Base-by-base conservation (phyloP, 371 early-diverging fungal genomes). In the Apophysomyces sp. region DNA sequence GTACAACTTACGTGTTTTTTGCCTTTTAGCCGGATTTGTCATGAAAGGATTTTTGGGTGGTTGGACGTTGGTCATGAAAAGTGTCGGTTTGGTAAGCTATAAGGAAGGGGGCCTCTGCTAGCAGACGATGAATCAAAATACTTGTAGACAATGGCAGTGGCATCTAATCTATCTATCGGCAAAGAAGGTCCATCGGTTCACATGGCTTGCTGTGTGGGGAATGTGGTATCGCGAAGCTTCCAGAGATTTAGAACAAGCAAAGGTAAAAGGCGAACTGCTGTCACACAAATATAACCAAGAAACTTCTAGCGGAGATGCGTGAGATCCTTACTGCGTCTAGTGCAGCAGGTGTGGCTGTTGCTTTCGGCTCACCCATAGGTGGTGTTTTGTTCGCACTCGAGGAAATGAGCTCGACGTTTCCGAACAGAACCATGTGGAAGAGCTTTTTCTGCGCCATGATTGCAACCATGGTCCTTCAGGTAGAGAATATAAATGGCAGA, bases 151-250 rank as follows among this genome's bases (percentile, higher is more conserved):
- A 80, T 94, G 68, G 86, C 90, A 44, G 94, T 94, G 4, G 93
- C 94, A 0, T 92, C 95, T 0, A 96, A 96, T 39, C 74, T 98
- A 30, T 88, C 88, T 27, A 82, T 97, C 32, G 98, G 98, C 32
- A 95, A 95, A 71, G 96, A 98, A 75, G 98, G 97, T 0, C 96
- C 98, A 0, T 83, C 97, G 37, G 96, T 98, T 2, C 98, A 97
- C 72, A 92, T 98, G 61, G 89, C 94, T 0, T 90, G 94, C 59
- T 94, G 94, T 67, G 85, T 96, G 18, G 97, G 96, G 24, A 94
- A 96, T 76, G 89, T 96, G 9, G 78, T 92, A 26, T 88, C 95
- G 0, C 81, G 94, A 34, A 75, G 91, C 58, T 96, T 95, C 76
- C 82, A 80, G 58, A 94, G 94, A 73, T 97, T 89, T 72, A 82